A percentile compares a stretch with the other conserved stretches of the same genome.
Conservation (phyloP, 257 asterid genomes). For the Orobanche coerulescens region DNA sequence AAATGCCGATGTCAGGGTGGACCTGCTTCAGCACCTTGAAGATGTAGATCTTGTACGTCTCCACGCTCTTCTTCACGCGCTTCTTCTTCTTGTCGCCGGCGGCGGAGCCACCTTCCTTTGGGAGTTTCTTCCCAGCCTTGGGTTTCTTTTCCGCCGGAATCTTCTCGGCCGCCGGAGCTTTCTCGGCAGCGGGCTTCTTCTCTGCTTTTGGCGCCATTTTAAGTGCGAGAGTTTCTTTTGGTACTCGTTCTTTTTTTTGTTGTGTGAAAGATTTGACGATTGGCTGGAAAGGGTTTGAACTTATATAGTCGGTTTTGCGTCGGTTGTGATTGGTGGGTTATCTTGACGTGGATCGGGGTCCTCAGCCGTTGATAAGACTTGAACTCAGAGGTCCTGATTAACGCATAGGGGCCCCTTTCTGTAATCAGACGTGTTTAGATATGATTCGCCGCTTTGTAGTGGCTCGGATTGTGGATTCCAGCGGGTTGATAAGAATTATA, state of each 20-base stretch:
- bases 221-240: neutral
- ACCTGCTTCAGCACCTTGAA: conserved; percentile 65
- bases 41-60: conserved; percentile 70
- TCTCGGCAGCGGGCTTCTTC: too few species aligned
- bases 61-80: conserved; percentile 45
- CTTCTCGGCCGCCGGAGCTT: too few species aligned
- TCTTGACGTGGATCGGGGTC: neutral
- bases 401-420: too few species aligned
- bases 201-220: too few species aligned
- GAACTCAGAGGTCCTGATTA: neutral
- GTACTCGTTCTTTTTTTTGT: neutral
- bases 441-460: conserved; percentile 5
- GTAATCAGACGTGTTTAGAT: neutral
- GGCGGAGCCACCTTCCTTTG: too few species aligned
- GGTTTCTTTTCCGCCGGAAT: too few species aligned
- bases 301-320: conserved; percentile 1
- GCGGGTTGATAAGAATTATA: too few species aligned
- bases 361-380: conserved; percentile 3
- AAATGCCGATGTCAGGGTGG: conserved; percentile 58
- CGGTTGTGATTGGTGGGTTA: conserved; percentile 11
- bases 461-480: conserved; percentile 10
- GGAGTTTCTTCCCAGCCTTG: too few species aligned
- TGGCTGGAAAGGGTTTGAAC: neutral
- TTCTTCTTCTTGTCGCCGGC: too few species aligned
- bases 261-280: neutral